Evolutionary conservation across 2,329 filamentous ascomycete genomes (phyloP), one percentile per base, ranked within the genome.

Genomic region (Fusarium lateritium): DNA sequence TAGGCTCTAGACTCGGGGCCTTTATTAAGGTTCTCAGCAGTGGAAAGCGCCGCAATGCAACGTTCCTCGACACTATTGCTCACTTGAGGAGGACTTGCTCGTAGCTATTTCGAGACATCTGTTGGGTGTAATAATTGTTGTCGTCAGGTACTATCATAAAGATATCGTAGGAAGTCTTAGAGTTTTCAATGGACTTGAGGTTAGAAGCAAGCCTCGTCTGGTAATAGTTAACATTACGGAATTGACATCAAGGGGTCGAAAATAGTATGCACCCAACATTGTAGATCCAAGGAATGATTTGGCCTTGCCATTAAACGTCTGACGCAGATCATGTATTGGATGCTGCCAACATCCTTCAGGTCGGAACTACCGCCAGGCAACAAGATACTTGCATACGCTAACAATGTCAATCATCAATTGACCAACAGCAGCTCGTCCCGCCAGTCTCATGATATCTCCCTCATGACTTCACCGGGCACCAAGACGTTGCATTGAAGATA

Each of bases 401-500:
- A 34, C 13, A 51, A 44, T 34, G 28, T 39, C 43, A 50, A 56
- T 45, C 6, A 39, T 28, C 43, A 57, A 70, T 63, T 70, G 56
- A 49, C 62, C 66, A 67, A 67, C 62, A 54, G 44, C 24, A 40
- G 21, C 8, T 31, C 43, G 21, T 44, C 33, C 22, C 49, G 15
- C 19, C 11, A 34, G 44, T 67, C 66, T 60, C 39, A 46, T 69
- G 66, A 64, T 64, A 34, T 39, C 39, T 21, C 45, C 33, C 56
- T 11, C 45, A 62, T 70, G 67, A 56, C 61, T 62, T 49, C 39
- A 54, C 57, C 62, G 61, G 65, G 45, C 55, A 46, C 24, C 28
- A 7, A 43, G 52, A 63, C 45, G 62, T 67, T 59, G 49, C 62
- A 69, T 39, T 42, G n/a, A 33, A 50, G 39, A 51, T 34, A 38